These are phyloP conservation scores for Aspergillus hortae DNA, from an alignment of 2,329 filamentous ascomycete species.

Conservation along the genomic window DNA sequence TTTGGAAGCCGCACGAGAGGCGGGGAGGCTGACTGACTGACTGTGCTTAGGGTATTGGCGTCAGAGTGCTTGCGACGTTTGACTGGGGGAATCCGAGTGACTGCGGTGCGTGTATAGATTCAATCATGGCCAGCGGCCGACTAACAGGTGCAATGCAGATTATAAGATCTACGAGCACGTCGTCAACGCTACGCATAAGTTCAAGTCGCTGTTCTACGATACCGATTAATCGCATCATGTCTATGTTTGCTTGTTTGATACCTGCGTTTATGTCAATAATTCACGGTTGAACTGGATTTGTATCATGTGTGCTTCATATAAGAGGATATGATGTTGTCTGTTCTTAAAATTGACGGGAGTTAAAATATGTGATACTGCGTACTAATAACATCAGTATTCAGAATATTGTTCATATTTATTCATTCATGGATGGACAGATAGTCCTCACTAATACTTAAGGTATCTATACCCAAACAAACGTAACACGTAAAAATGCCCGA, in stretches of 20 bases:
- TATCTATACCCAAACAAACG: too few species aligned
- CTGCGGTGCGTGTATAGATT: slow-evolving; percentile 31
- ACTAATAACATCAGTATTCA: too few species aligned
- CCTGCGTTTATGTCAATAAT: background rate
- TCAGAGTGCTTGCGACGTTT: slow-evolving; percentile 39
- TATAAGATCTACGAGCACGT: slow-evolving; percentile 72
- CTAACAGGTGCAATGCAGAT: slow-evolving; percentile 51
- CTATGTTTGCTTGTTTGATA: background rate
- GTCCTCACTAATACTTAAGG: too few species aligned
- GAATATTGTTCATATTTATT: too few species aligned
- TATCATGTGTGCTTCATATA: too few species aligned
- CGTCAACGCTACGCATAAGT: slow-evolving; percentile 79
- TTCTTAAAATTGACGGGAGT: too few species aligned
- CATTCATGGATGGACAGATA: too few species aligned
- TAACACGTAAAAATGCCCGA: slow-evolving; percentile 1
- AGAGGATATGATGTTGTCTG: too few species aligned
- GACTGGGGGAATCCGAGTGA: slow-evolving; percentile 42
- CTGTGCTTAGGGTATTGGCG: slow-evolving; percentile 31
- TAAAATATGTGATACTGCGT: too few species aligned
- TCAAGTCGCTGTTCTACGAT: slow-evolving; percentile 76
- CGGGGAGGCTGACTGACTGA: background rate
- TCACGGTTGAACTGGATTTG: background rate
- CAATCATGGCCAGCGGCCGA: background rate
- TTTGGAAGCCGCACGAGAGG: background rate
- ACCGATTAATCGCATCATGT: slow-evolving; percentile 7